Evolutionary conservation across 2,329 filamentous ascomycete genomes (phyloP).

Genomic region (Cladophialophora chaetospira): DNA sequence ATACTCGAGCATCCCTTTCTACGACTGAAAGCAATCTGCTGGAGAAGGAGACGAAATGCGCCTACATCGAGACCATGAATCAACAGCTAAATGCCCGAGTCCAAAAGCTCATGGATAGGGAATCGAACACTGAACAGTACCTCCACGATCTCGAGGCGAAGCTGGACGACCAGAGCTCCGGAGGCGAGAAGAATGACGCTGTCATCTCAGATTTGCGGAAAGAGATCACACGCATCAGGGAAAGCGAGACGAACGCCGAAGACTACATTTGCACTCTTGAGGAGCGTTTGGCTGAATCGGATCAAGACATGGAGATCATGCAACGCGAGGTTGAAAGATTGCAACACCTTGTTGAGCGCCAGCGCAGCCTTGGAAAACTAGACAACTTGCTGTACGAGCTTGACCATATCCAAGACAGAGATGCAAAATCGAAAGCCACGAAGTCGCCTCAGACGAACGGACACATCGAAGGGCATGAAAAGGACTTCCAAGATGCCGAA

Average conservation of each 20-base stretch:
- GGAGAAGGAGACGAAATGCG: constrained; percentile 91
- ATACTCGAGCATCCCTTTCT: constrained; percentile 79
- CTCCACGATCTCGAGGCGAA: constrained; percentile 88
- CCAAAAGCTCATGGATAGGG: constrained; percentile 90
- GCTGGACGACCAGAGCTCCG: constrained; percentile 84
- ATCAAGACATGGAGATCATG: constrained; percentile 96
- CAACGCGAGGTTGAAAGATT: constrained; percentile 92
- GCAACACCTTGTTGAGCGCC: constrained; percentile 92
- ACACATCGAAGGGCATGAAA: constrained; percentile 44
- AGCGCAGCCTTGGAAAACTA: constrained; percentile 90
- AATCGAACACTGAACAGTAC: constrained; percentile 88
- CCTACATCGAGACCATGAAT: constrained; percentile 90
- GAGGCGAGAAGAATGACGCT: constrained; percentile 87
- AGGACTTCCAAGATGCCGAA: constrained; percentile 47
- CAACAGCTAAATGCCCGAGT: constrained; percentile 83
- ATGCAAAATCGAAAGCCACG: constrained; percentile 41
- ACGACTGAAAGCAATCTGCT: constrained; percentile 82
- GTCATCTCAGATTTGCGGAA: constrained; percentile 86
- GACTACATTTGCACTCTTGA: constrained; percentile 98
- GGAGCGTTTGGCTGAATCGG: constrained; percentile 89
- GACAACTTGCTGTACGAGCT: constrained; percentile 91
- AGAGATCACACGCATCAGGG: constrained; percentile 81
- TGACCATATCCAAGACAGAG: constrained; percentile 71
- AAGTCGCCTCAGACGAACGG: constrained; percentile 37
- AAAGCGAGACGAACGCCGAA: constrained; percentile 87